phyloP scores from a whole-genome alignment of 1,139 yeast species.

The Candida pseudoviswanathii region DNA sequence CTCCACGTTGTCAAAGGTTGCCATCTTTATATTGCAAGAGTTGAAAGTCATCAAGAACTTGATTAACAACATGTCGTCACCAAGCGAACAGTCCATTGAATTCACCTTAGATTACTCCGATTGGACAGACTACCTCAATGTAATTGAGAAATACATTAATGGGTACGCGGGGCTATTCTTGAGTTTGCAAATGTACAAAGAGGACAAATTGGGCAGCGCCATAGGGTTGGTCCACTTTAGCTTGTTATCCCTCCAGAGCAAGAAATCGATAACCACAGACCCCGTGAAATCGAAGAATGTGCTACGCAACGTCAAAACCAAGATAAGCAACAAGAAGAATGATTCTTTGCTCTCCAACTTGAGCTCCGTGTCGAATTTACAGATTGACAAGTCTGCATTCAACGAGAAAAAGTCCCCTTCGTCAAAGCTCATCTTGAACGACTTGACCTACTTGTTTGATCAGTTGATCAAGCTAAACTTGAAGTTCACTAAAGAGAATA shows the following conservation, averaged over 20 bases:
- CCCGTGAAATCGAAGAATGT: slow-evolving; percentile 12
- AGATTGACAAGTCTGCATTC: slow-evolving; percentile 40
- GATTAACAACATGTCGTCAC: slow-evolving; percentile 15
- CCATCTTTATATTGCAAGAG: slow-evolving; percentile 41
- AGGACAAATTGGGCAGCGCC: slow-evolving; percentile 43
- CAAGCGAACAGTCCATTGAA: not conserved
- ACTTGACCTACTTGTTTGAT: slow-evolving; percentile 41
- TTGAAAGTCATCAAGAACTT: slow-evolving; percentile 24
- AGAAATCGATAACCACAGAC: slow-evolving; percentile 21
- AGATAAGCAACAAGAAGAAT: slow-evolving; percentile 30
- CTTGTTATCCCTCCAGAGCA: slow-evolving; percentile 42
- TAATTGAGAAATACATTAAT: slow-evolving; percentile 37
- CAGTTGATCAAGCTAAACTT: slow-evolving; percentile 39
- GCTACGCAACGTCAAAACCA: slow-evolving; percentile 26
- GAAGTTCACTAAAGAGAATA: slow-evolving; percentile 46
- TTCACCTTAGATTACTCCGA: slow-evolving; percentile 21
- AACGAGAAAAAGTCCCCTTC: slow-evolving; percentile 20
- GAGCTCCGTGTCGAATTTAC: slow-evolving; percentile 39
- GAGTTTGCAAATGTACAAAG: slow-evolving; percentile 45
- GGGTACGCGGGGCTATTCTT: slow-evolving; percentile 49
- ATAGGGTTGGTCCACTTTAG: slow-evolving; percentile 45
- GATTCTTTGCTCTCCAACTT: slow-evolving; percentile 35
- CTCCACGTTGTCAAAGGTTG: slow-evolving; percentile 45
- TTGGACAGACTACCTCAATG: slow-evolving; percentile 38
- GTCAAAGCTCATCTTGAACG: slow-evolving; percentile 41